Evolutionary conservation across 2,329 filamentous ascomycete genomes (phyloP), one percentile per base, ranked within the genome.

Genomic region (Aspergillus cejpii): DNA sequence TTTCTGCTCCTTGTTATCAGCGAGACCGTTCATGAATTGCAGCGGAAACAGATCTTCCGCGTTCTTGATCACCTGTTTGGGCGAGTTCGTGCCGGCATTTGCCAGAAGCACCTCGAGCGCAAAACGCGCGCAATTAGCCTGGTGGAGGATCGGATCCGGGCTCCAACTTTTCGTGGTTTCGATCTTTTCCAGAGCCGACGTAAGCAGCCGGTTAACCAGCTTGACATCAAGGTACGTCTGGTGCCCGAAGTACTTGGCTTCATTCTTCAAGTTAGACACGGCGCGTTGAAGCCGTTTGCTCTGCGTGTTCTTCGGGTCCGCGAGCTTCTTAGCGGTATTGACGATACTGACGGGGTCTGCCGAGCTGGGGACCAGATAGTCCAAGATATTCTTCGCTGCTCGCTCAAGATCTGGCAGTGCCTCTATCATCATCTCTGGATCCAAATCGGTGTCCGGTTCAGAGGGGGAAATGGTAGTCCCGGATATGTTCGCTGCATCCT

Each of bases 91-190:
- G 7, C 50, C 52, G 1, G 62, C 49, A 21, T 50, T 54, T 1
- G 60, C 58, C 3, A 67, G 56, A 4, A 71, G 54, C 19, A 74
- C 48, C 14, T 68, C 63, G 11, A 63, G 55, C 3, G 71, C 70
- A 28, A 76, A 54, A 5, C 55, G 55, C 17, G 64, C 61, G 45
- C 62, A 67, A 52, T 76, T 76, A 10, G 70, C 68, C 27, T 64
- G 60, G 44, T 72, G 60, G 4, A 76, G 44, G 15, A 72, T 54
- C 2, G 64, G 58, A 33, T 63, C 61, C 7, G 65, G 66, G 6
- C 56, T 61, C 55, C 65, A 72, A 12, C 48, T 11, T 36, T 53
- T 39, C 12, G 43, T 28, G 26, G 55, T 8, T 12, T 44, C 38
- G 4, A 50, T 48, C 11, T 53, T 48, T 3, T 57, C 39, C 17